Evolutionary conservation across 1,139 yeast species (phyloP).

Genomic region (Candida glucosophila): DNA sequence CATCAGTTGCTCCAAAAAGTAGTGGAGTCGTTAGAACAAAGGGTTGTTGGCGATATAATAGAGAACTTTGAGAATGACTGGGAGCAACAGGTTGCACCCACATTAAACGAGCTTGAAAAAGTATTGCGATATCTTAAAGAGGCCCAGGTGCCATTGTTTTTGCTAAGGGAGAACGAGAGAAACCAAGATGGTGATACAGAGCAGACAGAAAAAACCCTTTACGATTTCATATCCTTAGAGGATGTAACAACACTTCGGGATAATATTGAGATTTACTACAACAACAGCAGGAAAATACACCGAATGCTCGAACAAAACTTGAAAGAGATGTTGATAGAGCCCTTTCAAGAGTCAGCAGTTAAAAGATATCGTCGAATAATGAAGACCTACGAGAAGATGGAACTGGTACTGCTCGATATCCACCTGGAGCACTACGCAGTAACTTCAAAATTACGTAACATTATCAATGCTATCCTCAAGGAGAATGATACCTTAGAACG

Average conservation of each 20-base stretch:
- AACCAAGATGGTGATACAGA: constrained; percentile 3
- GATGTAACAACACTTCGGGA: constrained; percentile 18
- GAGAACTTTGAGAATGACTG: constrained; percentile 9
- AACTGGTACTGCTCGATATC: too few relatives aligned
- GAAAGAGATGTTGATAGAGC: constrained; percentile 9
- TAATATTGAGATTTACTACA: constrained; percentile 21
- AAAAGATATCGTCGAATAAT: constrained; percentile 10
- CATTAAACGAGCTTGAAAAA: constrained; percentile 16
- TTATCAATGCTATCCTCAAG: constrained; percentile 14
- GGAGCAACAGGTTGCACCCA: constrained; percentile 15
- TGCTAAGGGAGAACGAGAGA: constrained; percentile 8
- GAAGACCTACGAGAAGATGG: constrained; percentile 14
- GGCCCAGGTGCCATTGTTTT: constrained; percentile 21
- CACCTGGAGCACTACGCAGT: too few relatives aligned
- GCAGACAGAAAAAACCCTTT: constrained; percentile 7
- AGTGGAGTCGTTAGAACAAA: constrained; percentile 11
- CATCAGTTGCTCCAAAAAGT: constrained; percentile 8
- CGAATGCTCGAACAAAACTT: constrained; percentile 13
- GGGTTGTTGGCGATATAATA: constrained; percentile 8
- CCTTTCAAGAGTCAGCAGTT: constrained; percentile 8
- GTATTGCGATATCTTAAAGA: constrained; percentile 16
- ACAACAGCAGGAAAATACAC: constrained; percentile 18
- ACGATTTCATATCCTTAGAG: constrained; percentile 29
- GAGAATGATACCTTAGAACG: constrained; percentile 51
- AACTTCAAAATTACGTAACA: too few relatives aligned